Evolutionary conservation across 495 filamentous ascomycete species (phyloP), one percentile per base, ranked within the genome.

Genomic region (Annulohypoxylon nitens): DNA sequence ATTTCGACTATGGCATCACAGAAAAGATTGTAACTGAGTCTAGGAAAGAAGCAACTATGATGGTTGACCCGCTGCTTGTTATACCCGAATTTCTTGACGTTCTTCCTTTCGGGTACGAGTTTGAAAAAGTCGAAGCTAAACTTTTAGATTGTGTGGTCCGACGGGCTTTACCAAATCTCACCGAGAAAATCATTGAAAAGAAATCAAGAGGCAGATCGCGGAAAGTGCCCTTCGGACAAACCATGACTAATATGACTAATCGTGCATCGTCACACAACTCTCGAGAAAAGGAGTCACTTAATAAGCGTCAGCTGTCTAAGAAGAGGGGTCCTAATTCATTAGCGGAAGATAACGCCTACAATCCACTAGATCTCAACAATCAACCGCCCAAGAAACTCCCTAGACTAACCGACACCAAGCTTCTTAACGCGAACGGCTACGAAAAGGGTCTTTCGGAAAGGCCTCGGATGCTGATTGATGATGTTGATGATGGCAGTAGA

Each of bases 61-160:
- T 37, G 2, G 67, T 68, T 7, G 54, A 75, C 39, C 72, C 72
- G 14, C 11, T 71, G 47, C 65, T 67, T 8, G 63, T 75, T 3
- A 66, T 75, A n/a, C 67, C 67, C 18, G 72, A 75, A 33, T 23
- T 71, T 8, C 45, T 47, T 2, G 47, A 55, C n/a, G 48, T 58
- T 14, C 64, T 61, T 26, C 67, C 64, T 53, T 10, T 34, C 63
- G 1, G 67, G 62, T 36, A 41, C 34, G 26, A 33, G 3, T 71
- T 71, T 47, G 50, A 66, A 2, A 55, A 39, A 4, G 72, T 67
- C 7, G 57, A 70, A n/a, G 67, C 60, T 12, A 67, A 60, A 14
- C 54, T 75, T 53, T 39, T 75, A 2, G 69, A 75, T 60, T 72
- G 73, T 61, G 69, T 75, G 30, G 23, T 75, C 11, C 64, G 39